Percentiles rank a stretch among this genome's conserved stretches.
phyloP scores from a whole-genome alignment of 2,329 filamentous ascomycete species.

The Lachnum nothofagi region DNA sequence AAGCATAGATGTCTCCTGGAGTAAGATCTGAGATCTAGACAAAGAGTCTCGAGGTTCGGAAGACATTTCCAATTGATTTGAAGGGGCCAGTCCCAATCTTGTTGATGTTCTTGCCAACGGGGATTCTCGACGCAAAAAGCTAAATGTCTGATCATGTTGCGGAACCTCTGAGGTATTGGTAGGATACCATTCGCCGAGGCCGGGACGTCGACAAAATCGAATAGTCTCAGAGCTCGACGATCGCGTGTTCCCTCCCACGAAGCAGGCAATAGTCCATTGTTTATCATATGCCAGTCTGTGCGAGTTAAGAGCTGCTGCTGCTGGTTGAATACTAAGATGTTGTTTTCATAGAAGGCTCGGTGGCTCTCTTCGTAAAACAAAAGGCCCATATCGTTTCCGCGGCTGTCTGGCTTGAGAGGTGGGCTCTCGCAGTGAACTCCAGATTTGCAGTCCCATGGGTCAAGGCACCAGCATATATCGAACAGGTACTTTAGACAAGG shows the following conservation, averaged over 20 bases:
- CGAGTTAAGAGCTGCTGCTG: too few relatives aligned
- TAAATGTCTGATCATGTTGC: slow-evolving; percentile 3
- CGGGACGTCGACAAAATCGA: too few relatives aligned
- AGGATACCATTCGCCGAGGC: too few relatives aligned
- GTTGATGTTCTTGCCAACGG: neutral
- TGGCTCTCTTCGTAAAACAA: slow-evolving; percentile 3
- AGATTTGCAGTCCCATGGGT: slow-evolving; percentile 6
- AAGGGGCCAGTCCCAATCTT: slow-evolving; percentile 11
- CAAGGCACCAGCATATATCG: neutral
- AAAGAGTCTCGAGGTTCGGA: slow-evolving; percentile 7
- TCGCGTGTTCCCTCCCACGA: neutral
- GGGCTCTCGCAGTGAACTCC: neutral
- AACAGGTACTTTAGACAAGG: slow-evolving; percentile 4
- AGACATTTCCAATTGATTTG: slow-evolving; percentile 9
- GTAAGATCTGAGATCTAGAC: slow-evolving; percentile 9
- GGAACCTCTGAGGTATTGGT: too few relatives aligned
- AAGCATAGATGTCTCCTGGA: neutral
- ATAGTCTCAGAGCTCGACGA: too few relatives aligned
- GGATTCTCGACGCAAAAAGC: neutral
- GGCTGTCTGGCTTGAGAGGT: neutral
- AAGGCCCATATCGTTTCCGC: neutral
- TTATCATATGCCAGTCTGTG: too few relatives aligned
- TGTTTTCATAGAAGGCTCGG: slow-evolving; percentile 4
- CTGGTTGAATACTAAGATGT: slow-evolving; percentile 4
- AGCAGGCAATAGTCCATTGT: too few relatives aligned